These are phyloP conservation scores for Cystobasidium slooffiae DNA, from an alignment of 1,284 basidiomycete species.

Conservation along the genomic window DNA sequence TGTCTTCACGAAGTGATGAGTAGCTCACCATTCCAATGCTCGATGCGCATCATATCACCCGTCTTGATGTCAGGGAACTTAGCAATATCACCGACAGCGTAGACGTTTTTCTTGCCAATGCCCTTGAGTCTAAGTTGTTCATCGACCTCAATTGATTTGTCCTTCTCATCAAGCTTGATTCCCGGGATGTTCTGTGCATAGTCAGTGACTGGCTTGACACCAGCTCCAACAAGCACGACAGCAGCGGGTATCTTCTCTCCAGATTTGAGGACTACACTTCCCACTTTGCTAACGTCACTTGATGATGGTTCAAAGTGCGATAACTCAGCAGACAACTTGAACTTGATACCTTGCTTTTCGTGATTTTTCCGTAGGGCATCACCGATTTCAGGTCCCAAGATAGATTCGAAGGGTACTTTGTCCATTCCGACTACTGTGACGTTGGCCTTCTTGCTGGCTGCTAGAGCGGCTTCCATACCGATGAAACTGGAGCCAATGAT, in stretches of 20 bases:
- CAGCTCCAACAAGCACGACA: constrained; percentile 84
- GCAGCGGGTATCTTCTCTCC: constrained; percentile 71
- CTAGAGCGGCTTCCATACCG: constrained; percentile 85
- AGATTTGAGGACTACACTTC: constrained; percentile 72
- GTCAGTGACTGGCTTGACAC: constrained; percentile 81
- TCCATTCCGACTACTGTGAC: constrained; percentile 72
- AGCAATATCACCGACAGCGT: constrained; percentile 89
- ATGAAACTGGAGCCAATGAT: constrained; percentile 92
- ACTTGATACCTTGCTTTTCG: constrained; percentile 73
- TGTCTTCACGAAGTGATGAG: background rate
- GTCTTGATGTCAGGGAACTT: constrained; percentile 53
- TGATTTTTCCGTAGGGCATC: constrained; percentile 74
- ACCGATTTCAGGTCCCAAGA: constrained; percentile 82
- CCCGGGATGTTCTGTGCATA: constrained; percentile 72
- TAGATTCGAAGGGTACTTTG: constrained; percentile 75
- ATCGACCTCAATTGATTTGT: constrained; percentile 81
- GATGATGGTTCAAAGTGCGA: constrained; percentile 49
- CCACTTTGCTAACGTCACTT: constrained; percentile 56
- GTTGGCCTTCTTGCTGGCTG: constrained; percentile 69
- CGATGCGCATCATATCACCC: constrained; percentile 69
- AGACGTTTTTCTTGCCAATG: constrained; percentile 65
- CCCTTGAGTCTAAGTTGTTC: constrained; percentile 73
- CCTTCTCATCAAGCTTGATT: constrained; percentile 66
- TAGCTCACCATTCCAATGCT: constrained; percentile 84
- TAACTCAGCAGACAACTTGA: constrained; percentile 72